Conservation (phyloP, 331 rosid genomes). For the Arachis monticola region DNA sequence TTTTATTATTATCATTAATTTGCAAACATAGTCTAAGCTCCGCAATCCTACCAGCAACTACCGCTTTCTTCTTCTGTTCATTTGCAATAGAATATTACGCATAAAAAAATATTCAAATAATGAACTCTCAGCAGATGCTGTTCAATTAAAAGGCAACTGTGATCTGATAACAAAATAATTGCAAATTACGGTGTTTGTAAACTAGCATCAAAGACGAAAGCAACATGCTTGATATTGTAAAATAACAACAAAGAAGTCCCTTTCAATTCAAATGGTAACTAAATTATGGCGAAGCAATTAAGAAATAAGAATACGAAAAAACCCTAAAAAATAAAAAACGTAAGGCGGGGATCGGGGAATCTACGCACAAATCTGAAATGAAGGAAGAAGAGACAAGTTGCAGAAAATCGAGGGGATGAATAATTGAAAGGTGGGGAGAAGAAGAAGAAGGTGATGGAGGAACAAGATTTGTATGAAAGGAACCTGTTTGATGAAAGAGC, state of each 20-base stretch:
- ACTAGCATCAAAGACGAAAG: neutral
- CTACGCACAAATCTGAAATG: constrained; percentile 20
- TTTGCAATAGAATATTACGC: neutral
- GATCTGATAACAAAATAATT: constrained; percentile 24
- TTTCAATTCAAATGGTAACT: neutral
- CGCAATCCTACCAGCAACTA: neutral
- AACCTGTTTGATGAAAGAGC: constrained; percentile 40
- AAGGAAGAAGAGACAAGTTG: neutral
- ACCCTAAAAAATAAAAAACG: constrained; percentile 29
- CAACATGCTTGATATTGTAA: neutral
- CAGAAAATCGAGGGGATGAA: neutral
- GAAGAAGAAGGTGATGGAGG: neutral
- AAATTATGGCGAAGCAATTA: neutral
- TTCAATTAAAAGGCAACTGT: neutral
- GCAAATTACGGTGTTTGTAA: neutral
- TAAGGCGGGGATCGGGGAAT: constrained; percentile 22
- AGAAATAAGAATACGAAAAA: neutral
- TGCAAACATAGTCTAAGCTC: neutral
- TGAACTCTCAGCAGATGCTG: neutral
- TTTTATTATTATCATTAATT: neutral
- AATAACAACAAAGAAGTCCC: neutral
- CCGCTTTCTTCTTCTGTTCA: neutral
- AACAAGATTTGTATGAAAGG: neutral
- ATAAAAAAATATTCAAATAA: neutral
- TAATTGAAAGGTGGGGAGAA: neutral